A percentile compares a stretch with the other conserved stretches of the same genome.
Evolutionary conservation across 805 yeast genomes (phyloP).

Genomic region (Metschnikowia santaceciliae): DNA sequence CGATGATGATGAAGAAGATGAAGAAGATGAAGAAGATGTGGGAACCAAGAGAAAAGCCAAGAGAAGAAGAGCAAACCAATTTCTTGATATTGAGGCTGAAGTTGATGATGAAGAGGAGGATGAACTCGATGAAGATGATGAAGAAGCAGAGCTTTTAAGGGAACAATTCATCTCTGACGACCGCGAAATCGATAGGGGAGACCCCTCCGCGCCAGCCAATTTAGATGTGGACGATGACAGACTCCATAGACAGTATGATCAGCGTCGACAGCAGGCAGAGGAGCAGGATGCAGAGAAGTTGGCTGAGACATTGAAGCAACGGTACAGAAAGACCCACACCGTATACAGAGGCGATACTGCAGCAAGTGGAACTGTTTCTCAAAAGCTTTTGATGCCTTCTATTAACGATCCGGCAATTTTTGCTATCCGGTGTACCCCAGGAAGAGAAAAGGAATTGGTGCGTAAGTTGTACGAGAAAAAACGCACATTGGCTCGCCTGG

Average conservation of each 20-base stretch:
- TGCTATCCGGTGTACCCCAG: constrained; percentile 92
- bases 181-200: constrained; percentile 54
- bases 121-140: constrained; percentile 85
- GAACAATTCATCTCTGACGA: constrained; percentile 82
- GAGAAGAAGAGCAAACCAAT: constrained; percentile 65
- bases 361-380: constrained; percentile 65
- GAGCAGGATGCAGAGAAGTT: constrained; percentile 93
- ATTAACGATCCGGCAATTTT: constrained; percentile 95
- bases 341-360: constrained; percentile 84
- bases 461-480: constrained; percentile 81
- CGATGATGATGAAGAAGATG: constrained; percentile 50
- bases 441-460: constrained; percentile 88
- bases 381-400: constrained; percentile 87
- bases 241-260: constrained; percentile 86
- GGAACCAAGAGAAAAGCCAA: constrained; percentile 45
- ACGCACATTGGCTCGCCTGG: constrained; percentile 68
- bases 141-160: constrained; percentile 78
- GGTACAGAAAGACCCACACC: constrained; percentile 83
- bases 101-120: constrained; percentile 97
- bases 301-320: constrained; percentile 87
- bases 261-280: constrained; percentile 76
- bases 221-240: constrained; percentile 51
- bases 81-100: constrained; percentile 97
- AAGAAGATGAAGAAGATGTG: constrained; percentile 47
- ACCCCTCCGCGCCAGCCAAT: constrained; percentile 25